These are phyloP conservation scores for Fusarium miscanthi DNA, from an alignment of 2,329 filamentous ascomycete species.

Conservation along the genomic window DNA sequence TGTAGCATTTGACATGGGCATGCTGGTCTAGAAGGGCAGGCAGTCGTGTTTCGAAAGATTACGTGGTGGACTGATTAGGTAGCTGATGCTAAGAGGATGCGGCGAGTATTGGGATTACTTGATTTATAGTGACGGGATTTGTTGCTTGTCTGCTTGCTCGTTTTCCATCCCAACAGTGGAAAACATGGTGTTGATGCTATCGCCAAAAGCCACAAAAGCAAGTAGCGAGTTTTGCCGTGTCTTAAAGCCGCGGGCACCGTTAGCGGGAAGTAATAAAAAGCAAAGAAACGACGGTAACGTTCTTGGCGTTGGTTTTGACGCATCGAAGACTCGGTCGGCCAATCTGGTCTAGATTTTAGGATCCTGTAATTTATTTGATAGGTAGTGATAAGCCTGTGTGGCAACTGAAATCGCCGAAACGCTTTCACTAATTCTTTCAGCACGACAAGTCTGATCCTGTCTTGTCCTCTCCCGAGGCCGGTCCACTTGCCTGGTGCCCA, in stretches of 20 bases:
- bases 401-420: background rate
- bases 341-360: constrained; percentile 1
- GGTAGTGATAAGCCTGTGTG: background rate
- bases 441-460: background rate
- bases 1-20: constrained; percentile 17
- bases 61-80: constrained; percentile 37
- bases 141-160: background rate
- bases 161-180: background rate
- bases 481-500: constrained; percentile 19
- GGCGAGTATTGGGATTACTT: constrained; percentile 19
- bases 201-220: background rate
- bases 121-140: constrained; percentile 3
- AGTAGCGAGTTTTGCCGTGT: background rate
- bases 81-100: constrained; percentile 31
- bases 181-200: background rate
- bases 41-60: constrained; percentile 42
- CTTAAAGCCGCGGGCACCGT: background rate
- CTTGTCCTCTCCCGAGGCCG: constrained; percentile 3
- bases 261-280: constrained; percentile 16
- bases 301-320: background rate
- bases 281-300: background rate
- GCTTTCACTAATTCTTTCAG: constrained; percentile 2
- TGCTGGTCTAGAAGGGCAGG: constrained; percentile 30
- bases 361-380: background rate
- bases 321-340: constrained; percentile 16